phyloP scores from a whole-genome alignment of 2,329 filamentous ascomycete species.

The Diplodia sapinea region DNA sequence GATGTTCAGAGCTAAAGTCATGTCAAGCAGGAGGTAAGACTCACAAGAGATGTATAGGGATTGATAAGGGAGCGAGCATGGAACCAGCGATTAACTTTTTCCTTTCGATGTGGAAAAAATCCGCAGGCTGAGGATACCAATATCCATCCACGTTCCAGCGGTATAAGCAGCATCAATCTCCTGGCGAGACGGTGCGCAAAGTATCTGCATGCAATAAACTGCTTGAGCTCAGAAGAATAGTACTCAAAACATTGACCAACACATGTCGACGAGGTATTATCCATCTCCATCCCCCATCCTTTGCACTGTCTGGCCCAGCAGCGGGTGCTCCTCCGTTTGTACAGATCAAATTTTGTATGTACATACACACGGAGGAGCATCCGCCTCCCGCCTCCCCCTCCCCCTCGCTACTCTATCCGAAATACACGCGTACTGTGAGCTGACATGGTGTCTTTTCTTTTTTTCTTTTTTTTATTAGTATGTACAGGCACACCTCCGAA shows the following conservation, averaged over 20 bases:
- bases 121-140: neutral
- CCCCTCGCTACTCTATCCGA: no score
- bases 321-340: no score
- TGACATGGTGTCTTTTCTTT: no score
- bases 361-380: no score
- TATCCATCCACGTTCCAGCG: neutral
- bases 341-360: no score
- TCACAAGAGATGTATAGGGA: neutral
- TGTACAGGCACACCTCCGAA: no score
- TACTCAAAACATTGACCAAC: neutral
- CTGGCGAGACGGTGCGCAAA: neutral
- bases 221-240: neutral
- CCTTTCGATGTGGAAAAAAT: neutral
- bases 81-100: neutral
- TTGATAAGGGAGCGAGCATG: neutral
- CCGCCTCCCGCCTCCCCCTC: no score
- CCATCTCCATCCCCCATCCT: no score
- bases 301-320: no score
- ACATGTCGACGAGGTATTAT: neutral
- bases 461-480: no score
- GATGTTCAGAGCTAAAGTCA: neutral
- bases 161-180: neutral
- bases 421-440: no score
- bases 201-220: neutral
- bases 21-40: neutral